These are phyloP conservation scores for Spathaspora passalidarum DNA, from an alignment of 805 yeast species.

Conservation along the genomic window DNA sequence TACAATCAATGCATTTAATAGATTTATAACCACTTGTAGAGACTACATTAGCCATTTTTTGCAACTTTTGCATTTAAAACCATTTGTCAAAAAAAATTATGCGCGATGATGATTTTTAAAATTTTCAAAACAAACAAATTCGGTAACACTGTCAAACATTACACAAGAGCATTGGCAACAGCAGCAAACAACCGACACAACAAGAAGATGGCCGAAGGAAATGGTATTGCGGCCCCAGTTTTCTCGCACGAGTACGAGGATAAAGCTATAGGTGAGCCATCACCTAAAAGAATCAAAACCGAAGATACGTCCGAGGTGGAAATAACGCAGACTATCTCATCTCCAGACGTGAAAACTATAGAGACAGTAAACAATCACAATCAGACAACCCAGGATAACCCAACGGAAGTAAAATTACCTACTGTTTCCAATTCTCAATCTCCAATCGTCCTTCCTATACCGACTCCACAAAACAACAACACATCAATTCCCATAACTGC, in stretches of 20 bases:
- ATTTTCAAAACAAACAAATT: background rate
- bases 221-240: background rate
- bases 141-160: background rate
- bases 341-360: background rate
- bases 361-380: background rate
- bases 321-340: background rate
- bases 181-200: background rate
- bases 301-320: background rate
- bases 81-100: background rate
- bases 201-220: background rate
- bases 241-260: background rate
- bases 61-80: too few relatives aligned
- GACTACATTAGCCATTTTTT: too few relatives aligned
- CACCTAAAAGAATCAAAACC: background rate
- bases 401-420: background rate
- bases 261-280: background rate
- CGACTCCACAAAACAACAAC: background rate
- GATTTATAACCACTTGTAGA: too few relatives aligned
- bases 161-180: background rate
- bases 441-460: background rate
- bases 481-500: background rate
- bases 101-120: constrained; percentile 1
- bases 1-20: too few relatives aligned
- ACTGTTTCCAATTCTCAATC: background rate
- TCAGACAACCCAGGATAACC: background rate